Base-by-base conservation (phyloP, 768 basidiomycete genomes). In the Kwoniella dejecticola region DNA sequence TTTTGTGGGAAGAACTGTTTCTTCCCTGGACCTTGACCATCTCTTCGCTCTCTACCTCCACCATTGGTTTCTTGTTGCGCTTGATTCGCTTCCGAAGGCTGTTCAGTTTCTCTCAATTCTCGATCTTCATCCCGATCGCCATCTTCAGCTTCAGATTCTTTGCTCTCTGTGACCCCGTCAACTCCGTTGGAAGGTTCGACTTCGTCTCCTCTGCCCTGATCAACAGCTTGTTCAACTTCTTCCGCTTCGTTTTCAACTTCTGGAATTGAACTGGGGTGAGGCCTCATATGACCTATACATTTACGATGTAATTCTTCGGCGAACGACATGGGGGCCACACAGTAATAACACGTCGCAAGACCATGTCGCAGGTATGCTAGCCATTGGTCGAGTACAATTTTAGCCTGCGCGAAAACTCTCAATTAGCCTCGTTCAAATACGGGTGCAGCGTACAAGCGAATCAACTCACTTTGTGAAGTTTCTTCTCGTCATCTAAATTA, bases 281-380 rank as follows among this genome's bases (percentile, higher is more conserved):
- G 62, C 44, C 95, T 85, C 66, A 89, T 83, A 81, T 99, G 96
- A 82, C 87, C 87, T 71, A 96, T 82, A 83, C 95, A 97, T 82
- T 92, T 91, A 77, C 91, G 86, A 80, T 92, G 88, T 72, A 99
- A 84, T 83, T 96, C 92, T 81, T 99, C 96, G 79, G 89, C 81
- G 82, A 92, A 92, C 81, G 95, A 89, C 78, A 88, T 89, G 69
- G 90, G 85, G 77, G 91, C 87, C 71, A 89, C 88, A 83, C 96
- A 99, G 82, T 99, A 99, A 81, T 95, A 99, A 85, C 96, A 79
- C 27, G 76, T 79, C 13, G 75, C 68, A 5, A 79, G 62, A 33
- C 90, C 94, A 77, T 87, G 84, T 69, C 96, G 90, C 75, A 99
- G 82, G 81, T 96, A 98, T 52, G 89, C 88, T 79, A 98, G 83